Evolutionary conservation across 805 yeast species (phyloP).

Genomic region (Pichia nanzhaoensis): DNA sequence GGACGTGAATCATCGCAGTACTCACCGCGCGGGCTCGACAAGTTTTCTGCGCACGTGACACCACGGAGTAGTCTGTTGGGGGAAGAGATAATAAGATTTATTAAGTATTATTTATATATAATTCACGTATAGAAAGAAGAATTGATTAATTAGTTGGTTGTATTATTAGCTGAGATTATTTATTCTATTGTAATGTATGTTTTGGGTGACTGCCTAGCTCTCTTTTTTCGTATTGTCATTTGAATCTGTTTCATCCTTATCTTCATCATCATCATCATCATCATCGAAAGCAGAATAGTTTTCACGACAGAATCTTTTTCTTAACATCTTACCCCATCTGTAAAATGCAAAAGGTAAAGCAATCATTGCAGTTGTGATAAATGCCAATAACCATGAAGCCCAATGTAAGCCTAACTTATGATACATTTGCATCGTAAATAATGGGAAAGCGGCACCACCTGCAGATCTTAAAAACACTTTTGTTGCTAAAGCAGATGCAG

Average conservation of each 20-base stretch:
- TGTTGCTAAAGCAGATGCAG: constrained; percentile 76
- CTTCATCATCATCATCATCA: constrained; percentile 11
- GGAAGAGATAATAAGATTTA: no score
- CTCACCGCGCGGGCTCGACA: no score
- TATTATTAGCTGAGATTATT: no score
- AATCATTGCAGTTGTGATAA: constrained; percentile 72
- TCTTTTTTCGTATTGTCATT: neutral
- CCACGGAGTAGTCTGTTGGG: no score
- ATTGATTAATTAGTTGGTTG: no score
- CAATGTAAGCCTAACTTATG: constrained; percentile 65
- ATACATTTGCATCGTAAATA: constrained; percentile 78
- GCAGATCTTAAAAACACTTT: constrained; percentile 75
- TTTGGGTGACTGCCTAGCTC: no score
- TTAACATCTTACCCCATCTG: constrained; percentile 55
- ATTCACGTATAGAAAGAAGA: no score
- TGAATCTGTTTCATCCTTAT: neutral
- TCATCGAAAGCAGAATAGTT: constrained; percentile 41
- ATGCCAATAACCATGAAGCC: constrained; percentile 77
- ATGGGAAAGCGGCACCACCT: constrained; percentile 83
- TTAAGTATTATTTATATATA: no score
- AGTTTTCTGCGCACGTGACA: no score
- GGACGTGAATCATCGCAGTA: no score
- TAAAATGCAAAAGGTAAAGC: constrained; percentile 65
- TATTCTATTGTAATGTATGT: no score
- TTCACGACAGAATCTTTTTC: constrained; percentile 60